Evolutionary conservation across 768 basidiomycete species (phyloP), one percentile per base, ranked within the genome.

Genomic region (Serendipita sp.): DNA sequence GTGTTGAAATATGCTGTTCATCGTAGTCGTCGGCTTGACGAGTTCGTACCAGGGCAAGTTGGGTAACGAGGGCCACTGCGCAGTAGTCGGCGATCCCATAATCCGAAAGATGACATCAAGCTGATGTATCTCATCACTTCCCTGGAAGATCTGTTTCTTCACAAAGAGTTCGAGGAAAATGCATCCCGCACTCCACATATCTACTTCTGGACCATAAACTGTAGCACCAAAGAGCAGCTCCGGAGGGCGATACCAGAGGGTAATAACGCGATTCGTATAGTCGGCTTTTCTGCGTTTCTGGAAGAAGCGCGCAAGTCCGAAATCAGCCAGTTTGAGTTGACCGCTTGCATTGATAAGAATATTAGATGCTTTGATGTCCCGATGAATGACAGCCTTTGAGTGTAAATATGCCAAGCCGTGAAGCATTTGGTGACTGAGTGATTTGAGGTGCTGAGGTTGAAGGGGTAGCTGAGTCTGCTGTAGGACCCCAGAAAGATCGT

Each of bases 151-250:
- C 0, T 95, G 93, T 70, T 90, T 93, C 74, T 91, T 92, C 15
- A 88, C 89, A 75, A 89, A 98, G 11, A 99, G 79, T 74, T 99
- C 96, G 51, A 99, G 83, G 88, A 98, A 97, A 70, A 99, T 99
- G 74, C 96, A 98, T 92, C 96, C 96, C 46, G 96, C 96, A 73
- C 92, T 95, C 96, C 96, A 99, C 86, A 98, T 96, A 71, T 99
- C 96, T 28, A 99, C 95, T 71, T 95, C 94, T 3, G 93, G 87
- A 2, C 92, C 94, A 75, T 99, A 99, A 11, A 92, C 83, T 0
- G 96, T 99, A 35, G 93, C 90, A 34, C 96, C 96, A 70, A 97
- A 86, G 45, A 99, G 76, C 24, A 99, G 78, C 71, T 99, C 96
- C 8, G 95, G 96, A 3, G 93, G 90, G 65, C 96, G 82, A 74